A percentile compares a stretch with the other conserved stretches of the same genome.
These are phyloP conservation scores for Colletotrichum euphorbiae DNA, from an alignment of 2,329 filamentous ascomycete genomes.

Conservation along the genomic window DNA sequence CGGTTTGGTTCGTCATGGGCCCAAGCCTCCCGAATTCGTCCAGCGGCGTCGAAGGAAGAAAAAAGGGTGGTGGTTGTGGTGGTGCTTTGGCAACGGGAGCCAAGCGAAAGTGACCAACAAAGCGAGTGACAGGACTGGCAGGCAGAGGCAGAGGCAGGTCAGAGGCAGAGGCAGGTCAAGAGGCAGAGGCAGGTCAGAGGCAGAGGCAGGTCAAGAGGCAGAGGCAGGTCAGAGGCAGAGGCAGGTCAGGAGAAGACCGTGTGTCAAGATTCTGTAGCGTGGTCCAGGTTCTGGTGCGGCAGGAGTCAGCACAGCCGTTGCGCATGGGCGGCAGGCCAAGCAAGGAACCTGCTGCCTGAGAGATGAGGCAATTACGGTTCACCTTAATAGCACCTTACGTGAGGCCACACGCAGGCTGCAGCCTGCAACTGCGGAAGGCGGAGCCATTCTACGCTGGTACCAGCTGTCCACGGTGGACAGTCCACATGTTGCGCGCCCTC, in stretches of 20 bases:
- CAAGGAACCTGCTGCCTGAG: slow-evolving; percentile 32
- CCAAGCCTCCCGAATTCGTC: slow-evolving; percentile 37
- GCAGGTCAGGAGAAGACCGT: slow-evolving; percentile 37
- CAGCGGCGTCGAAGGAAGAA: slow-evolving; percentile 33
- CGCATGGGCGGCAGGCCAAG: slow-evolving; percentile 10
- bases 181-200: too few relatives aligned
- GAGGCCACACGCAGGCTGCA: background rate
- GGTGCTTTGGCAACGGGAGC: slow-evolving; percentile 35
- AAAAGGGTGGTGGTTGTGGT: slow-evolving; percentile 25
- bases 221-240: slow-evolving; percentile 14
- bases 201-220: slow-evolving; percentile 27
- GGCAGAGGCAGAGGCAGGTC: background rate
- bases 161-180: slow-evolving; percentile 24
- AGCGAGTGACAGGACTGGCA: slow-evolving; percentile 31
- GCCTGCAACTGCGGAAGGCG: too few relatives aligned
- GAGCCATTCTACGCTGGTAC: background rate
- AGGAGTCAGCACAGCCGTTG: slow-evolving; percentile 33
- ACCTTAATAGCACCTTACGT: slow-evolving; percentile 5
- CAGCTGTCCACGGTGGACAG: slow-evolving; percentile 20
- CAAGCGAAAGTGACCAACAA: slow-evolving; percentile 34
- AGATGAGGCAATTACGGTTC: slow-evolving; percentile 20
- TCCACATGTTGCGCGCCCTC: background rate
- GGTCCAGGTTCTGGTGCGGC: slow-evolving; percentile 20
- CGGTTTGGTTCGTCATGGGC: slow-evolving; percentile 29
- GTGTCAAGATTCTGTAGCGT: slow-evolving; percentile 40